Percentiles rank a stretch among this genome's conserved stretches.
Conservation (phyloP, 495 filamentous ascomycete species). For the Parachaetomium inaequale region DNA sequence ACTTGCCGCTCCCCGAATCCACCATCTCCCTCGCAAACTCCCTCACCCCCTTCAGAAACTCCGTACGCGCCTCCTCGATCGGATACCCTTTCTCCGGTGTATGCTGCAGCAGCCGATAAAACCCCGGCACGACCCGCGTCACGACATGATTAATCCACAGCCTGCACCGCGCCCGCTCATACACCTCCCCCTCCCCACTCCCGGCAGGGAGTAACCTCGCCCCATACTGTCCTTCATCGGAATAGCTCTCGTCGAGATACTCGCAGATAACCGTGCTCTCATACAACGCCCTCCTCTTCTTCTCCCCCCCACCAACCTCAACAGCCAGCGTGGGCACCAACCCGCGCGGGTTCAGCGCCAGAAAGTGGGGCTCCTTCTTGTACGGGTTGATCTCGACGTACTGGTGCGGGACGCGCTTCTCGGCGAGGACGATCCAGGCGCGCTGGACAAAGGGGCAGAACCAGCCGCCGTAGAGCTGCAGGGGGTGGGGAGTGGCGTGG, state of each 20-base stretch:
- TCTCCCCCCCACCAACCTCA: conserved; percentile 7
- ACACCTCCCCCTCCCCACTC: conserved; percentile 41
- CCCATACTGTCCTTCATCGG: conserved; percentile 24
- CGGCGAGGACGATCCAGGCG: conserved; percentile 62
- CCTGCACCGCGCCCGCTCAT: conserved; percentile 54
- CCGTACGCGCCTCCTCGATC: conserved; percentile 42
- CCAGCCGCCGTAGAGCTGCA: conserved; percentile 50
- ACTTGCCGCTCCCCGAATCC: conserved; percentile 20
- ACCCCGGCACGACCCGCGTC: conserved; percentile 59
- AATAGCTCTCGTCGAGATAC: conserved; percentile 65
- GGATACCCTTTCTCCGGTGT: conserved; percentile 48
- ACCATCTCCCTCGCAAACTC: conserved; percentile 57
- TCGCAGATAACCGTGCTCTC: conserved; percentile 65
- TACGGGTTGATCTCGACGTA: conserved; percentile 74
- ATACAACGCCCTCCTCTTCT: conserved; percentile 55
- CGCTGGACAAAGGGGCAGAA: conserved; percentile 61
- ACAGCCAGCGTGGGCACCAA: conserved; percentile 62
- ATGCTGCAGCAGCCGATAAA: conserved; percentile 63
- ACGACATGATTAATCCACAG: conserved; percentile 69
- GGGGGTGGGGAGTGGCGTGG: conserved; percentile 35
- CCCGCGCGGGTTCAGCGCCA: conserved; percentile 64
- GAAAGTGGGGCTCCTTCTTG: conserved; percentile 59
- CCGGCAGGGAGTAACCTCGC: conserved; percentile 51
- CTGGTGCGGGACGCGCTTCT: conserved; percentile 68
- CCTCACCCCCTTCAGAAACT: conserved; percentile 51